These are phyloP conservation scores for Lagenaria siceraria DNA, from an alignment of 306 rosid genomes.

Conservation along the genomic window DNA sequence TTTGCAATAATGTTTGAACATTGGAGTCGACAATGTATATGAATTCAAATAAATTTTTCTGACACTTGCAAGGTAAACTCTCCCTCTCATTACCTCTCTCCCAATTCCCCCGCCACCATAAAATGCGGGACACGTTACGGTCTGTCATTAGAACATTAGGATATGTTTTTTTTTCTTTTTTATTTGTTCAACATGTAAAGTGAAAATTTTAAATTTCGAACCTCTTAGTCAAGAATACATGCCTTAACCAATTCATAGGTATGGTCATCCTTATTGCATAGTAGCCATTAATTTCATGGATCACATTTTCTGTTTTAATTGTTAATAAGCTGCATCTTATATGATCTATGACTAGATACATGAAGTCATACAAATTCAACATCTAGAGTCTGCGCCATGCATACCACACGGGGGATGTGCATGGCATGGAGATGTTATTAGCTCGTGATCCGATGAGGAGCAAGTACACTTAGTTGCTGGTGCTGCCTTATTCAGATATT, in stretches of 20 bases:
- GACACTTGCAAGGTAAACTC: not conserved
- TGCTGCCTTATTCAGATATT: not conserved
- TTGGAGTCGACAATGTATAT: slow-evolving; percentile 21
- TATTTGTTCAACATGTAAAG: no score
- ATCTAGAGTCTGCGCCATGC: not conserved
- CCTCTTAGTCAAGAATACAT: no score
- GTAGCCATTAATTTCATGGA: not conserved
- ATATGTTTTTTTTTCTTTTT: not conserved
- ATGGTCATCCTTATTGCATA: not conserved
- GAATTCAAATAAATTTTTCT: slow-evolving; percentile 3
- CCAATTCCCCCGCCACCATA: not conserved
- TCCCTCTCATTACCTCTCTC: not conserved
- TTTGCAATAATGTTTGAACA: not conserved
- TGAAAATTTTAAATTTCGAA: no score
- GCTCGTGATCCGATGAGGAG: not conserved
- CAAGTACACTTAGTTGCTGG: not conserved
- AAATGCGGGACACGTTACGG: not conserved
- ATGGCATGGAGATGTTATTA: not conserved
- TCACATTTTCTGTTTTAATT: not conserved
- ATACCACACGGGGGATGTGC: not conserved
- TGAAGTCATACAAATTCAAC: not conserved
- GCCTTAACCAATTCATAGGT: not conserved
- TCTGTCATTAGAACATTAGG: not conserved
- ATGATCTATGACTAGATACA: not conserved
- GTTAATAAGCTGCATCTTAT: no score